phyloP scores from a whole-genome alignment of 768 basidiomycete species.

The Chalciporus pseudorubinellus region DNA sequence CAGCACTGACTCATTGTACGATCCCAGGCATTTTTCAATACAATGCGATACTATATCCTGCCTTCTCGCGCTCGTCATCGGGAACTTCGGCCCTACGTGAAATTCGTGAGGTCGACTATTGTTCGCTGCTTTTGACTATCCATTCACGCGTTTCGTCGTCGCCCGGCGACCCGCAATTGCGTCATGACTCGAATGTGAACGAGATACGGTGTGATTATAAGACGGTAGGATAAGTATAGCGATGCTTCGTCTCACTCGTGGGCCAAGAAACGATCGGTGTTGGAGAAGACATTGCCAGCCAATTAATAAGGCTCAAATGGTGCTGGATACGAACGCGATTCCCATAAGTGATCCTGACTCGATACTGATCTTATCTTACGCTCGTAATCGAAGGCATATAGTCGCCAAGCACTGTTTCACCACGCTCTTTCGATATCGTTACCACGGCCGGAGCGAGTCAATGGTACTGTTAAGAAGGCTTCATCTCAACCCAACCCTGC shows the following conservation, averaged over 20 bases:
- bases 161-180: not conserved
- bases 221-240: not conserved
- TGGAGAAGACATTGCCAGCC: not conserved
- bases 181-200: not conserved
- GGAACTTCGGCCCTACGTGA: not conserved
- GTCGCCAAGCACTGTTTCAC: not conserved
- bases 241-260: not conserved
- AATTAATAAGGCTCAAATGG: not conserved
- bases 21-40: not conserved
- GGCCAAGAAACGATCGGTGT: not conserved
- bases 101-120: slow-evolving; percentile 1
- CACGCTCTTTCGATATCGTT: slow-evolving; percentile 4
- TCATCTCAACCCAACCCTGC: slow-evolving; percentile 14
- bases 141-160: not conserved
- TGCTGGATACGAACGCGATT: not conserved
- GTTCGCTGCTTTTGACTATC: slow-evolving; percentile 8
- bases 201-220: slow-evolving; percentile 9
- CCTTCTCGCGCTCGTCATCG: not conserved
- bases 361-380: not conserved
- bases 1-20: slow-evolving; percentile 4
- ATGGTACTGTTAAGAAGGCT: slow-evolving; percentile 6
- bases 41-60: not conserved
- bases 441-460: slow-evolving; percentile 13
- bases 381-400: not conserved
- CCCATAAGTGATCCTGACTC: not conserved